Percentiles rank a stretch among this genome's conserved stretches.
phyloP scores from a whole-genome alignment of 2,329 filamentous ascomycete species.

The Aspergillus sclerotialis region DNA sequence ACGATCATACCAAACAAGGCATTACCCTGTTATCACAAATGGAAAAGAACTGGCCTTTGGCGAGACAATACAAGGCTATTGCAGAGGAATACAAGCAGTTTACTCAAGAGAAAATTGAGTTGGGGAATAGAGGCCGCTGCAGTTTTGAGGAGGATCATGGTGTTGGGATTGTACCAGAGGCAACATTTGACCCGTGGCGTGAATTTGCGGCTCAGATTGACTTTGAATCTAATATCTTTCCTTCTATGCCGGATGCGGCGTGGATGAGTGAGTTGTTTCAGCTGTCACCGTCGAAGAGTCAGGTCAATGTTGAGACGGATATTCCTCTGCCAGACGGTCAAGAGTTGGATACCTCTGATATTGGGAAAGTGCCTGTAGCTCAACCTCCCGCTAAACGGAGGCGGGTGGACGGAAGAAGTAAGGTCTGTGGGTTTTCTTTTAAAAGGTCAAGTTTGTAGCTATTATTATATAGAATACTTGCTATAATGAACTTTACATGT shows the following conservation, averaged over 20 bases:
- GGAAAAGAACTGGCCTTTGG: constrained; percentile 1
- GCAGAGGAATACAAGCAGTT: constrained; percentile 3
- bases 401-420: background rate
- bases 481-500: too few species aligned
- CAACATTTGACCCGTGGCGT: constrained; percentile 2
- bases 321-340: too few species aligned
- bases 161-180: background rate
- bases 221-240: constrained; percentile 1
- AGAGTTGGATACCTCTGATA: too few species aligned
- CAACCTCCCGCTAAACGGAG: background rate
- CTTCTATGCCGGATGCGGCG: constrained; percentile 2
- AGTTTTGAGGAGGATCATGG: background rate
- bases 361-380: too few species aligned
- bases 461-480: too few species aligned
- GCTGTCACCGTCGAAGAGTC: background rate
- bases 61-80: constrained; percentile 2
- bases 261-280: constrained; percentile 4
- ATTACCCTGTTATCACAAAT: constrained; percentile 1
- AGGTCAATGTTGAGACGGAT: background rate
- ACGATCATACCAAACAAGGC: background rate
- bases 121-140: background rate
- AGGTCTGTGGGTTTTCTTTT: background rate
- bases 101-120: background rate
- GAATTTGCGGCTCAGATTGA: constrained; percentile 1
- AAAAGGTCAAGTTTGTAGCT: background rate